These are phyloP conservation scores for Musa schizocarpa DNA, from an alignment of 176 grass and related monocot genomes.

Conservation along the genomic window DNA sequence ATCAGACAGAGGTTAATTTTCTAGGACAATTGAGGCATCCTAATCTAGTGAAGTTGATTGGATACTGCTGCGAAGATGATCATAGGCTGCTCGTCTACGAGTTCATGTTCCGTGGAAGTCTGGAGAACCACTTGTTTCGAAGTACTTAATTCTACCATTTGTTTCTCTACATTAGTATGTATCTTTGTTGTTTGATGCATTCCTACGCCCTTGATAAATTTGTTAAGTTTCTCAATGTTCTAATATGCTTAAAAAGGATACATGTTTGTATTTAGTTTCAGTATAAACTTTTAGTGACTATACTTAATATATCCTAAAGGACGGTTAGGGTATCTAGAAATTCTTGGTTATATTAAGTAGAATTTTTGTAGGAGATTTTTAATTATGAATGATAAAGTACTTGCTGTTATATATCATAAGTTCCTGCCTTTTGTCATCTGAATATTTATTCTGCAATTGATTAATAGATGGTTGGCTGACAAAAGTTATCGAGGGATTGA, in stretches of 20 bases:
- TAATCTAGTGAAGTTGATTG: conserved; percentile 97
- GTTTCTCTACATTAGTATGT: conserved; percentile 7
- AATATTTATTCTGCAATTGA: too few species aligned
- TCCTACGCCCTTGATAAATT: conserved; percentile 7
- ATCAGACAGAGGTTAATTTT: conserved; percentile 89
- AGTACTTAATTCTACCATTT: conserved; percentile 44
- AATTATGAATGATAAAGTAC: too few species aligned
- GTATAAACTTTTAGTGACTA: background rate
- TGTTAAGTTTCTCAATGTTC: background rate
- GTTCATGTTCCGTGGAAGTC: conserved; percentile 99
- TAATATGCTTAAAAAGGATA: background rate
- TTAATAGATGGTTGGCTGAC: too few species aligned
- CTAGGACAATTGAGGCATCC: conserved; percentile 95
- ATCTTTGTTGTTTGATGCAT: conserved; percentile 1
- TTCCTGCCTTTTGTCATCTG: too few species aligned
- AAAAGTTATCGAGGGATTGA: too few species aligned
- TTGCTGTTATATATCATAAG: too few species aligned
- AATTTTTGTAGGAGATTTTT: too few species aligned
- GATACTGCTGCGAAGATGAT: conserved; percentile 98
- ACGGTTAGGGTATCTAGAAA: background rate
- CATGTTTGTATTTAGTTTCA: background rate
- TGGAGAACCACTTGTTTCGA: conserved; percentile 98
- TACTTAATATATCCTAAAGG: background rate
- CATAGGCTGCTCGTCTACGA: conserved; percentile 94
- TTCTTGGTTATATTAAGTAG: background rate